A percentile compares a stretch with the other conserved stretches of the same genome.
phyloP scores from a whole-genome alignment of 2,329 filamentous ascomycete genomes.

The Alternaria alternata region DNA sequence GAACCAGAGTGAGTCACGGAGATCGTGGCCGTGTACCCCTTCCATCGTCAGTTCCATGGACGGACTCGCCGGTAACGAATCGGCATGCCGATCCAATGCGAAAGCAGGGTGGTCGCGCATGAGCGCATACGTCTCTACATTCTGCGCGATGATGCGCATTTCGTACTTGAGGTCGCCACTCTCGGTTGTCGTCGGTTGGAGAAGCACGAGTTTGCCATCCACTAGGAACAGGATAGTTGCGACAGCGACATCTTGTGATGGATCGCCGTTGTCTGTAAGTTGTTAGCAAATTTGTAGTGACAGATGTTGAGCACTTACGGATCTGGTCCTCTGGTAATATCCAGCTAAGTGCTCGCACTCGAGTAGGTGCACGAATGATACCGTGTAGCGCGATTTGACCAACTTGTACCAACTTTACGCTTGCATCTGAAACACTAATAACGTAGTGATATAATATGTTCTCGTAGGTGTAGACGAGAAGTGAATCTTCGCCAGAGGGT shows the following conservation, averaged over 20 bases:
- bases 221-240: conserved; percentile 96
- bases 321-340: conserved; percentile 91
- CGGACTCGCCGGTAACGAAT: conserved; percentile 60
- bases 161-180: conserved; percentile 92
- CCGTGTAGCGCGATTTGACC: conserved; percentile 98
- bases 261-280: conserved; percentile 77
- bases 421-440: conserved; percentile 74
- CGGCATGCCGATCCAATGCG: conserved; percentile 55
- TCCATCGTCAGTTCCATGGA: conserved; percentile 57
- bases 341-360: conserved; percentile 94
- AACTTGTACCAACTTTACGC: conserved; percentile 85
- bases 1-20: conserved; percentile 91
- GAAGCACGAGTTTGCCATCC: conserved; percentile 91
- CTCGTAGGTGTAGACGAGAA: conserved; percentile 96
- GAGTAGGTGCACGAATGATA: conserved; percentile 90
- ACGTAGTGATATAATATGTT: conserved; percentile 96
- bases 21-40: conserved; percentile 60
- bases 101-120: conserved; percentile 81
- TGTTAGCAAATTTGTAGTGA: conserved; percentile 24
- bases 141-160: conserved; percentile 95
- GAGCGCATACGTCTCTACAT: conserved; percentile 92
- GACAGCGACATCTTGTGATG: conserved; percentile 91
- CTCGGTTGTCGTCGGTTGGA: conserved; percentile 85
- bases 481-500: conserved; percentile 88
- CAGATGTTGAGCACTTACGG: conserved; percentile 55